phyloP scores from a whole-genome alignment of 106 monocot species.

The Gastrodia elata region DNA sequence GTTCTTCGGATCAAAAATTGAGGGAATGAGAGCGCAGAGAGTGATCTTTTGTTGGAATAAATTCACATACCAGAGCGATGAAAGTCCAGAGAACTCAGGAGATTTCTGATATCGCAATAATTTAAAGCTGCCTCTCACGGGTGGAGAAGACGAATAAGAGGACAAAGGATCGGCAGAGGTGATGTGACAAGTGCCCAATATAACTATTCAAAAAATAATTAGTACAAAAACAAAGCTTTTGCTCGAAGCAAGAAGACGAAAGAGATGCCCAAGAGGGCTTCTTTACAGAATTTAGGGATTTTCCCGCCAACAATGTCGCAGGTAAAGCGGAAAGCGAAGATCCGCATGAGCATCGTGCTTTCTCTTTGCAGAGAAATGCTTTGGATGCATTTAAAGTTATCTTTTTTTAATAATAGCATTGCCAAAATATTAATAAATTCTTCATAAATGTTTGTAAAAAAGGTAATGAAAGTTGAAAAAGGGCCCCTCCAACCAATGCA shows the following conservation, averaged over 20 bases:
- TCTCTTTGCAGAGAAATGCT: not conserved
- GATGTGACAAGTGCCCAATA: constrained; percentile 19
- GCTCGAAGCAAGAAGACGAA: not conserved
- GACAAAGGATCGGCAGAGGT: constrained; percentile 5
- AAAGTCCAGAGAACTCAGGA: not conserved
- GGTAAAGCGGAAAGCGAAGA: constrained; percentile 10
- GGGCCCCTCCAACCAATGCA: no score
- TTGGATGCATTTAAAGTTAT: no score
- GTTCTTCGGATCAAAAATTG: not conserved
- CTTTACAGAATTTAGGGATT: not conserved
- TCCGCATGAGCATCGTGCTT: constrained; percentile 3
- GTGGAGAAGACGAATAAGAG: constrained; percentile 1
- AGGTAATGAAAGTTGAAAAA: no score
- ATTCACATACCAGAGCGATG: constrained; percentile 2
- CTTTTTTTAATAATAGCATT: no score
- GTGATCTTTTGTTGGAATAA: not conserved
- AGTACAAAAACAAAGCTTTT: not conserved
- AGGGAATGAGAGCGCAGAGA: not conserved
- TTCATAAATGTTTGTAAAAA: no score
- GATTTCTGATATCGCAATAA: not conserved
- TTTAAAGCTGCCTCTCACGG: constrained; percentile 11
- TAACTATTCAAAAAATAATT: no score
- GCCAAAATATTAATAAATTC: no score
- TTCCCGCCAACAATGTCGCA: not conserved
- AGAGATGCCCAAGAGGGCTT: not conserved